A percentile compares a stretch with the other conserved stretches of the same genome.
Conservation (phyloP, 768 basidiomycete species). For the Phanerochaete sordida region DNA sequence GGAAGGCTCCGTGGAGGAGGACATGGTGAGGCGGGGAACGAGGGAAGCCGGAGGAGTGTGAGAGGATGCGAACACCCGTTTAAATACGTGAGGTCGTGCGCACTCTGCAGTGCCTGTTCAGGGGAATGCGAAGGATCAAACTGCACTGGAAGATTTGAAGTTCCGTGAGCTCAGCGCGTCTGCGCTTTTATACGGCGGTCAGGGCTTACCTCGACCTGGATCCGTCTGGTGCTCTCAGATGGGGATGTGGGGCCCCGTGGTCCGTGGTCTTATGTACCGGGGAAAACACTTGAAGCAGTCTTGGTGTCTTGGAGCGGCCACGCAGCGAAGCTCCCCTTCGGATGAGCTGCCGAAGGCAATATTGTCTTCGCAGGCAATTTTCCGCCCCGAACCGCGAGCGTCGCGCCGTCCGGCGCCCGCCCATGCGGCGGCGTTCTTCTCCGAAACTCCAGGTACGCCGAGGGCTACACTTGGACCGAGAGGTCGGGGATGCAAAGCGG, state of each 20-base stretch:
- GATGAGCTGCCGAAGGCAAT: neutral
- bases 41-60: constrained; percentile 2
- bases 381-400: neutral
- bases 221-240: neutral
- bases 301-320: neutral
- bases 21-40: constrained; percentile 1
- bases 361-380: neutral
- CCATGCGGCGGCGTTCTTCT: neutral
- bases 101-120: neutral
- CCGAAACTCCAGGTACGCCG: too few species aligned
- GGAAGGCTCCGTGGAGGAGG: neutral
- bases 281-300: neutral
- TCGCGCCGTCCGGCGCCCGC: neutral
- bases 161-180: neutral
- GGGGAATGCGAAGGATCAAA: neutral
- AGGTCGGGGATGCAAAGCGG: too few species aligned
- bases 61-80: neutral
- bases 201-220: neutral
- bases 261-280: neutral
- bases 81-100: neutral
- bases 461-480: too few species aligned
- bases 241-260: constrained; percentile 2
- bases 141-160: neutral
- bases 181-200: neutral
- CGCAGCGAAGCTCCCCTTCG: neutral